phyloP scores from a whole-genome alignment of 2,329 filamentous ascomycete species.

The Mollisiaceae sp. region DNA sequence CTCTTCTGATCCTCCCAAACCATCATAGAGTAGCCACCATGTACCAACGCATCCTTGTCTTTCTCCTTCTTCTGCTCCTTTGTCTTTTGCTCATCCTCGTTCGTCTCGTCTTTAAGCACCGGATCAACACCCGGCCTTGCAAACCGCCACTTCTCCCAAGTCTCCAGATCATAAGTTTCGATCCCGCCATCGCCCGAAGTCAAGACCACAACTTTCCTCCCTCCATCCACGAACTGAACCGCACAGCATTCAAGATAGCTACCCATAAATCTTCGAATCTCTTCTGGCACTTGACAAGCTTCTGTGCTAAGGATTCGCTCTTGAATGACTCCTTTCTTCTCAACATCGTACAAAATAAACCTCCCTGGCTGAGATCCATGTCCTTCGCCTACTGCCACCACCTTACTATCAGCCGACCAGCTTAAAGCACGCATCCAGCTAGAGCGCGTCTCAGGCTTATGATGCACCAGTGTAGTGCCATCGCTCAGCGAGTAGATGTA shows the following conservation, averaged over 20 bases:
- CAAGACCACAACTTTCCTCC: conserved; percentile 20
- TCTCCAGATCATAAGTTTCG: conserved; percentile 25
- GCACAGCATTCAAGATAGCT: conserved; percentile 17
- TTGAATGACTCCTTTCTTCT: conserved; percentile 17
- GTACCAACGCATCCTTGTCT: not conserved
- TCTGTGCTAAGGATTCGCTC: conserved; percentile 17
- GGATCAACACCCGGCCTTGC: conserved; percentile 21
- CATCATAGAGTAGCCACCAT: conserved; percentile 19
- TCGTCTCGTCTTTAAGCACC: not conserved
- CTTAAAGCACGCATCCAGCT: conserved; percentile 20
- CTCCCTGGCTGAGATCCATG: conserved; percentile 7
- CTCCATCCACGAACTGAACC: conserved; percentile 20
- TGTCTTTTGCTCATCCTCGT: not conserved
- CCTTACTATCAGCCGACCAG: conserved; percentile 18
- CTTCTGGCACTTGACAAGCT: not conserved
- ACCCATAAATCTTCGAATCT: not conserved
- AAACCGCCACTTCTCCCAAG: conserved; percentile 23
- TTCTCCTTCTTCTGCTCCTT: not conserved
- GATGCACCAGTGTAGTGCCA: conserved; percentile 14
- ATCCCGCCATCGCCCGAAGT: conserved; percentile 21
- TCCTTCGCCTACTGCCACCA: conserved; percentile 19
- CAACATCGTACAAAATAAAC: conserved; percentile 16
- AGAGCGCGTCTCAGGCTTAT: not conserved
- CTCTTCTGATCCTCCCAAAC: conserved; percentile 21
- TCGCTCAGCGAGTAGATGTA: conserved; percentile 19